A percentile compares a stretch with the other conserved stretches of the same genome.
phyloP scores from a whole-genome alignment of 352 stramenopile genomes.

The Phytophthora chlamydospora region DNA sequence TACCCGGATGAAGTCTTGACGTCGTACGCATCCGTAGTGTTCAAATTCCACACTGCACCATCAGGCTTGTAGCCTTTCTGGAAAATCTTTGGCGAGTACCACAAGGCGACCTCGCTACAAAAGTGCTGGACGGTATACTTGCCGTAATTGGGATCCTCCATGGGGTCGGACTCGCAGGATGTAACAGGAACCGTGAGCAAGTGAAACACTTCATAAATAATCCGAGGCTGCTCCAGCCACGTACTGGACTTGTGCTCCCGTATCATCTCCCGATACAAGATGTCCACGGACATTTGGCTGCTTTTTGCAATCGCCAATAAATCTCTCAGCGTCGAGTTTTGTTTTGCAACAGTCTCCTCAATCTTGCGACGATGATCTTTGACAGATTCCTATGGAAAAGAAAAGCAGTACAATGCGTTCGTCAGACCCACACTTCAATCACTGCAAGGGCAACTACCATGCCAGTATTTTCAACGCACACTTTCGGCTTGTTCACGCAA shows the following conservation, averaged over 20 bases:
- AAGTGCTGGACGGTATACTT: conserved; percentile 87
- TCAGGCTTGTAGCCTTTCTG: conserved; percentile 55
- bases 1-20: conserved; percentile 59
- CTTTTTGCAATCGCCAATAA: conserved; percentile 70
- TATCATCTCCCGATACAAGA: conserved; percentile 80
- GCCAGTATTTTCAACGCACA: conserved; percentile 39
- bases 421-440: no score
- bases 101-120: conserved; percentile 80
- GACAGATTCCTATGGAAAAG: conserved; percentile 68
- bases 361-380: conserved; percentile 87
- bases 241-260: conserved; percentile 69
- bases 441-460: background rate
- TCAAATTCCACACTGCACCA: conserved; percentile 42
- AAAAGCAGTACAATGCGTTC: conserved; percentile 1
- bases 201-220: conserved; percentile 86
- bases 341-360: conserved; percentile 72
- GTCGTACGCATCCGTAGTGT: conserved; percentile 55
- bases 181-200: conserved; percentile 58
- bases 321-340: conserved; percentile 64
- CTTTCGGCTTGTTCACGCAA: conserved; percentile 83
- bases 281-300: conserved; percentile 73
- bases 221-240: conserved; percentile 79
- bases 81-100: conserved; percentile 81
- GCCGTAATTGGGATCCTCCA: conserved; percentile 73
- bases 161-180: conserved; percentile 37